These are phyloP conservation scores for Pyrenopolyporus hunteri DNA, from an alignment of 495 filamentous ascomycete genomes.

Conservation along the genomic window DNA sequence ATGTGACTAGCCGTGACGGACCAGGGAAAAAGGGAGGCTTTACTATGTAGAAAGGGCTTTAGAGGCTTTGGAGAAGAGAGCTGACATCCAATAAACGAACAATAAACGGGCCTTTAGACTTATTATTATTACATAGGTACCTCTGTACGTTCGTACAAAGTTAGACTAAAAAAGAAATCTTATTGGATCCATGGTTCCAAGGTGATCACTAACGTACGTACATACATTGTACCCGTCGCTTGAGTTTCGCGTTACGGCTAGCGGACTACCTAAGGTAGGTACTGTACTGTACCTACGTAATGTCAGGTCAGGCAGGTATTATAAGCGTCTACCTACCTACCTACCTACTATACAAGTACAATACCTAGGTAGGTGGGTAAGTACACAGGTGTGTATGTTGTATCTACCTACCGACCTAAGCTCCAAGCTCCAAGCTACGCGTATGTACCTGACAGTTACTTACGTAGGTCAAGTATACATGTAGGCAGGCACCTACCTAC, in stretches of 20 bases:
- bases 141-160: no score
- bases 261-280: no score
- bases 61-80: slow-evolving; percentile 10
- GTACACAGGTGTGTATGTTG: no score
- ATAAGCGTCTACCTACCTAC: background rate
- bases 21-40: slow-evolving; percentile 14
- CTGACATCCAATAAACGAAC: slow-evolving; percentile 14
- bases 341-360: background rate
- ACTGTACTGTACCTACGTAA: background rate
- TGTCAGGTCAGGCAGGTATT: background rate
- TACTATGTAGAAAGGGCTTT: background rate
- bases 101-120: background rate
- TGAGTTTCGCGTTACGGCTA: no score
- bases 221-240: no score
- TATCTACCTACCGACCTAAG: no score
- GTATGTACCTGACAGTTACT: no score
- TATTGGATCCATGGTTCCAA: no score
- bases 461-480: background rate
- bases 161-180: no score
- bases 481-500: background rate
- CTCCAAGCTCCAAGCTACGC: no score
- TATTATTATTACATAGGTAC: slow-evolving; percentile 1
- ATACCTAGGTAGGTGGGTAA: background rate
- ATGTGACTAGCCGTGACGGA: no score
- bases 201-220: no score